These are phyloP conservation scores for Coprinellus aureogranulatus DNA, from an alignment of 768 basidiomycete species.

Conservation along the genomic window DNA sequence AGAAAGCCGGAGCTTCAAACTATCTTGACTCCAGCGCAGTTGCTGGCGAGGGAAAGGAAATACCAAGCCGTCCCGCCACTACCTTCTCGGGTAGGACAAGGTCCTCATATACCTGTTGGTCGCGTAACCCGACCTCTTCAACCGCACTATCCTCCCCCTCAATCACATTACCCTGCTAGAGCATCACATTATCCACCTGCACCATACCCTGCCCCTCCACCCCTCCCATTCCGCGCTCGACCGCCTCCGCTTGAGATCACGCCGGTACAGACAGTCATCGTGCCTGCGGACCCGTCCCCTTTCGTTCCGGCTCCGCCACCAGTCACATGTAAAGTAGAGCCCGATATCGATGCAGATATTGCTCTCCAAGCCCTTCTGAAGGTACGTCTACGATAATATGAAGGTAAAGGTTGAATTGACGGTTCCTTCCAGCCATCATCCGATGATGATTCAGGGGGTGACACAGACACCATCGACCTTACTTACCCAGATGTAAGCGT, in stretches of 20 bases:
- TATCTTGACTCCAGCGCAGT: background rate
- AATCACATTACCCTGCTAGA: too few species aligned
- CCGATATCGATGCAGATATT: constrained; percentile 3
- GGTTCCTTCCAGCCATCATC: background rate
- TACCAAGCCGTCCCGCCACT: background rate
- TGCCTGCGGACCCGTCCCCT: background rate
- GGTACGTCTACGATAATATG: background rate
- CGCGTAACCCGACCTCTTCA: background rate
- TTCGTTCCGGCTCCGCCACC: background rate
- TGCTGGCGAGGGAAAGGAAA: background rate
- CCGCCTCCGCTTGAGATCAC: too few species aligned
- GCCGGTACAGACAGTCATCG: background rate
- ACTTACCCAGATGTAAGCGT: background rate
- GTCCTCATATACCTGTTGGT: background rate
- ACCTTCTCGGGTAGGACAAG: background rate
- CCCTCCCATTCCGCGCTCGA: too few species aligned
- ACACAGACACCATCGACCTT: background rate
- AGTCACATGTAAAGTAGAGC: background rate
- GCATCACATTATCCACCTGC: too few species aligned
- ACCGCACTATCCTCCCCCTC: background rate
- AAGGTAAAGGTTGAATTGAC: background rate
- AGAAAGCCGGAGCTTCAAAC: constrained; percentile 1
- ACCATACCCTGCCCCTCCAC: too few species aligned
- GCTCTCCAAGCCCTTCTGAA: background rate
- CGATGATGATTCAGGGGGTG: background rate